phyloP scores from a whole-genome alignment of 2,329 filamentous ascomycete species.

The Fusarium sp. region DNA sequence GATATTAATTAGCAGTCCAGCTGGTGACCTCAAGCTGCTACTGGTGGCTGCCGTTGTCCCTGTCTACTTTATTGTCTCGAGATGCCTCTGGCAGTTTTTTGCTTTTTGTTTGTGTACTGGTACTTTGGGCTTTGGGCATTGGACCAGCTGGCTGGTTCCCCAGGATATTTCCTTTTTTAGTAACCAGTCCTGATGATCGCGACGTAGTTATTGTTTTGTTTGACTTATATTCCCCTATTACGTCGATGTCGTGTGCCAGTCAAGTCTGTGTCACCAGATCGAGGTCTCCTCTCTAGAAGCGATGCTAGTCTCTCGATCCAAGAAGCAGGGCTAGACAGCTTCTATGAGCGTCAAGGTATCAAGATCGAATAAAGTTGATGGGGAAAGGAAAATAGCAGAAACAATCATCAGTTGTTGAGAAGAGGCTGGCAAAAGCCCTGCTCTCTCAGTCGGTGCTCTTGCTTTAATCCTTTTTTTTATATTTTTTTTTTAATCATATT shows the following conservation, averaged over 20 bases:
- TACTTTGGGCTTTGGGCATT: constrained; percentile 12
- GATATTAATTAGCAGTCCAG: constrained; percentile 15
- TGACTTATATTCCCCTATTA: constrained; percentile 3
- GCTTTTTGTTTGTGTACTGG: constrained; percentile 21
- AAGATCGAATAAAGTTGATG: background rate
- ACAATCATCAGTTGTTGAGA: constrained; percentile 1
- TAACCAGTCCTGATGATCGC: constrained; percentile 8
- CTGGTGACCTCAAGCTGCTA: constrained; percentile 26
- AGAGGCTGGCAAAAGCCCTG: constrained; percentile 9
- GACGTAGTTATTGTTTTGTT: constrained; percentile 1
- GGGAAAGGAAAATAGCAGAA: background rate
- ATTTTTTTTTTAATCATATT: background rate
- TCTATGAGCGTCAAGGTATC: background rate
- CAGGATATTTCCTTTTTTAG: constrained; percentile 17
- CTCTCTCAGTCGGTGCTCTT: background rate
- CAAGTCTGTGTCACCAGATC: constrained; percentile 8
- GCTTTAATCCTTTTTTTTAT: background rate
- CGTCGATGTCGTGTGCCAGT: constrained; percentile 20
- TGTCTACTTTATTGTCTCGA: constrained; percentile 28
- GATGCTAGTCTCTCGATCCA: background rate
- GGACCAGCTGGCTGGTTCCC: constrained; percentile 16
- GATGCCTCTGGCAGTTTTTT: constrained; percentile 24
- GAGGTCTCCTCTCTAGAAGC: constrained; percentile 7
- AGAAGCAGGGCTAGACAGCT: background rate
- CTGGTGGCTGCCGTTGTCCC: constrained; percentile 13